Percentiles rank a stretch among this genome's conserved stretches.
These are phyloP conservation scores for Rhypophila decipiens DNA, from an alignment of 495 filamentous ascomycete species.

Conservation along the genomic window DNA sequence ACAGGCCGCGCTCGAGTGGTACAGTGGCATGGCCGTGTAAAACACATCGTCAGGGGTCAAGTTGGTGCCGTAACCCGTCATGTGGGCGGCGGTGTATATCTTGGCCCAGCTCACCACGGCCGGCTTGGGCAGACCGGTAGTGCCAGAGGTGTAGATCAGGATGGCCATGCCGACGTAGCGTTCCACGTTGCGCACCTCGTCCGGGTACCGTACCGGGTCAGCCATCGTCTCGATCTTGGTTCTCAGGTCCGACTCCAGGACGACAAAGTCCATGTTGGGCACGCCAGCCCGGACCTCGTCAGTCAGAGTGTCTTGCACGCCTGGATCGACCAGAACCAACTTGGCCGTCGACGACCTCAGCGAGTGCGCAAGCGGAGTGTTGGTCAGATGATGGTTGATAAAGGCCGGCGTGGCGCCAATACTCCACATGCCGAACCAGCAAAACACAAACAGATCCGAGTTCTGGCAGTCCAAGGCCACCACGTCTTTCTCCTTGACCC, in stretches of 20 bases:
- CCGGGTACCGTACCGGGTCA: slow-evolving; percentile 52
- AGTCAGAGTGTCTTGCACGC: slow-evolving; percentile 38
- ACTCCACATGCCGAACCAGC: slow-evolving; percentile 39
- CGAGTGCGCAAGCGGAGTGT: slow-evolving; percentile 41
- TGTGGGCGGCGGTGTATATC: slow-evolving; percentile 41
- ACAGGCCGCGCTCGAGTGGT: slow-evolving; percentile 75
- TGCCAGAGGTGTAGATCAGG: slow-evolving; percentile 82
- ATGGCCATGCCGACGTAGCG: slow-evolving; percentile 57
- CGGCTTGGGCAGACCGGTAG: slow-evolving; percentile 86
- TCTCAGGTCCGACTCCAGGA: slow-evolving; percentile 54
- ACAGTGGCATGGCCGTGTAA: slow-evolving; percentile 93
- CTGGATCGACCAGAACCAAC: slow-evolving; percentile 76
- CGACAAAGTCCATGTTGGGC: slow-evolving; percentile 47
- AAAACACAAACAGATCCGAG: slow-evolving; percentile 41
- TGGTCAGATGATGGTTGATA: slow-evolving; percentile 48
- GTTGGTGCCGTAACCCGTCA: slow-evolving; percentile 49
- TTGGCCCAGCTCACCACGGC: slow-evolving; percentile 80
- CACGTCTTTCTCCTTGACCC: slow-evolving; percentile 65
- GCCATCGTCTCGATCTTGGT: slow-evolving; percentile 45
- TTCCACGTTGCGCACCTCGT: slow-evolving; percentile 49
- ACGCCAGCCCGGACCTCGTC: slow-evolving; percentile 35
- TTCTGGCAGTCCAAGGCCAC: slow-evolving; percentile 88
- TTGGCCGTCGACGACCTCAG: slow-evolving; percentile 76
- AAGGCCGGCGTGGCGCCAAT: slow-evolving; percentile 37
- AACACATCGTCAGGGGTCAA: slow-evolving; percentile 56